These are phyloP conservation scores for Tetrahymena borealis DNA, from an alignment of 73 alveolate species.

Conservation along the genomic window DNA sequence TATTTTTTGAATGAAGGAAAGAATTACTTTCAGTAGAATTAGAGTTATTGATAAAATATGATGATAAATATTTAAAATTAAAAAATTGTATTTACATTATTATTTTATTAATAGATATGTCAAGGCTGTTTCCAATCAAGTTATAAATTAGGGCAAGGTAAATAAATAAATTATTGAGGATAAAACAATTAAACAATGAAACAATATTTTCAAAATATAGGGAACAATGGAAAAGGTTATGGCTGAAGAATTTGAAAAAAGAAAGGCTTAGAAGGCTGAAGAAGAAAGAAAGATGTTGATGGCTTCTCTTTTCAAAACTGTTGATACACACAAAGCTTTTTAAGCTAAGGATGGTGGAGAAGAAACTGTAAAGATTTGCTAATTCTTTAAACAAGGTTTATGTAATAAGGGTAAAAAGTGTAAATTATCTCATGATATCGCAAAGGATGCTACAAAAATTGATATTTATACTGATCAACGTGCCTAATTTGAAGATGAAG, in stretches of 20 bases:
- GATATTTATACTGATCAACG: constrained; percentile 88
- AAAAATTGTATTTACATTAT: not conserved
- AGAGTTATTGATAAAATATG: no score
- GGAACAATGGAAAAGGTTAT: constrained; percentile 14
- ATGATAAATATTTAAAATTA: not conserved
- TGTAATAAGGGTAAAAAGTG: constrained; percentile 93
- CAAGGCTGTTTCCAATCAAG: constrained; percentile 43
- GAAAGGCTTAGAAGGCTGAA: constrained; percentile 75
- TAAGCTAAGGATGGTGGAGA: constrained; percentile 79
- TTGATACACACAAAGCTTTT: constrained; percentile 57
- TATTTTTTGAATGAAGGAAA: no score
- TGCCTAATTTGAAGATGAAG: constrained; percentile 37
- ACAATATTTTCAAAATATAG: not conserved
- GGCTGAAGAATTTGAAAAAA: constrained; percentile 59
- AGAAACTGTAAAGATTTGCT: constrained; percentile 78
- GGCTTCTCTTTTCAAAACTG: constrained; percentile 73
- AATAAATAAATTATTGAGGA: not conserved
- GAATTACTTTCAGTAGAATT: no score
- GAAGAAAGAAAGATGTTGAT: constrained; percentile 75
- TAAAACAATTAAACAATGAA: not conserved
- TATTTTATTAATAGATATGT: constrained; percentile 13
- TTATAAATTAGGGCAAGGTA: constrained; percentile 17
- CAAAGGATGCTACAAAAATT: constrained; percentile 73
- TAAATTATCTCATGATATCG: constrained; percentile 83
- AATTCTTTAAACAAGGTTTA: constrained; percentile 77